Percentiles rank a stretch among this genome's conserved stretches.
phyloP scores from a whole-genome alignment of 805 yeast genomes.

The Yarrowia divulgata region DNA sequence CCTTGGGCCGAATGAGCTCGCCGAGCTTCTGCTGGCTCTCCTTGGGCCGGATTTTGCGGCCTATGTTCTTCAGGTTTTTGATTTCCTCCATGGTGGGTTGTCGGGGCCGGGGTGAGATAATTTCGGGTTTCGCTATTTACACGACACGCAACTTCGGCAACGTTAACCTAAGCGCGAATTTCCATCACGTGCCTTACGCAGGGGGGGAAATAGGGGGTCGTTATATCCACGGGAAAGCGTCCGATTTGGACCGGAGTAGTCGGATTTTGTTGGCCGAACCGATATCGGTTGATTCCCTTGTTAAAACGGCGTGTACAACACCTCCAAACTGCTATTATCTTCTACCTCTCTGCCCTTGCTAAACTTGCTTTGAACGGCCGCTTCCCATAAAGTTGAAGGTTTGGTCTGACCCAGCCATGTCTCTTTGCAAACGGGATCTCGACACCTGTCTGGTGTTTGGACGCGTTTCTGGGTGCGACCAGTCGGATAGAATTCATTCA shows the following conservation, averaged over 20 bases:
- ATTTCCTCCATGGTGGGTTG: conserved; percentile 36
- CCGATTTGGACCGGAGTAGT: not conserved
- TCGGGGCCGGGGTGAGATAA: conserved; percentile 9
- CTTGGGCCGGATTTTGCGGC: conserved; percentile 40
- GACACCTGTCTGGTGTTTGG: not conserved
- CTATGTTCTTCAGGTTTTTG: conserved; percentile 35
- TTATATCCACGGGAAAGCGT: not conserved
- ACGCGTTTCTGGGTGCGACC: conserved; percentile 5
- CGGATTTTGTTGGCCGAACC: not conserved
- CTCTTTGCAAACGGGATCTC: not conserved
- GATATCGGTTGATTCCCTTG: not conserved
- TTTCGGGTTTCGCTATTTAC: conserved; percentile 5
- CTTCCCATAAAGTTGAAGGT: conserved; percentile 1
- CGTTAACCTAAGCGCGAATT: conserved; percentile 25
- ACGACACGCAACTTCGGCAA: conserved; percentile 12
- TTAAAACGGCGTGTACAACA: too few relatives aligned
- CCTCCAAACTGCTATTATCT: too few relatives aligned
- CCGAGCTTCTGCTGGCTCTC: conserved; percentile 40
- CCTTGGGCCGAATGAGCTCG: conserved; percentile 38
- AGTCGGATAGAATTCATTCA: not conserved
- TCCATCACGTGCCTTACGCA: conserved; percentile 21
- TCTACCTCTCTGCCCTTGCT: not conserved
- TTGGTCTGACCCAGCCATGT: not conserved
- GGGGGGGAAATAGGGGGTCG: conserved; percentile 11
- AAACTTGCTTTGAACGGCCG: not conserved